Conservation (phyloP, 2,329 filamentous ascomycete species). For the Colletotrichum aenigma region DNA sequence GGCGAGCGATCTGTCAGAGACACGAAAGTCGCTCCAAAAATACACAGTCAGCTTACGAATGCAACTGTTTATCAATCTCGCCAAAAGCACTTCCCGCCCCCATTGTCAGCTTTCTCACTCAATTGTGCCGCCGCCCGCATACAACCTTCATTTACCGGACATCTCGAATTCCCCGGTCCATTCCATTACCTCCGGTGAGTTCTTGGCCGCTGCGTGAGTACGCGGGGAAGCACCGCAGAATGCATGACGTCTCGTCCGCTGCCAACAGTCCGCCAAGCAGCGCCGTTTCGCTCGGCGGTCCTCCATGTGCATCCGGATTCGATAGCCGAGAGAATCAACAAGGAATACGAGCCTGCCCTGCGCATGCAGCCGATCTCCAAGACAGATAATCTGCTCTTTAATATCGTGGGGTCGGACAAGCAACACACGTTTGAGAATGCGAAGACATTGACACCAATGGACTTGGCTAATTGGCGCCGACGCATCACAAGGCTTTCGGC, state of each 20-base stretch:
- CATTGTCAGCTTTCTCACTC: neutral
- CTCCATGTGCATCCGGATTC: neutral
- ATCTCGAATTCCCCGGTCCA: neutral
- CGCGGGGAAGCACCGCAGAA: neutral
- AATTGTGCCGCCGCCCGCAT: neutral
- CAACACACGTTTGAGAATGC: neutral
- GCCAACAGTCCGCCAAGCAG: conserved; percentile 1
- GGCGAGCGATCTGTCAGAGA: neutral
- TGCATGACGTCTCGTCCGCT: conserved; percentile 10
- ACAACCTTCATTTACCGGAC: neutral
- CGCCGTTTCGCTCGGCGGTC: neutral
- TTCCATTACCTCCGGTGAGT: neutral
- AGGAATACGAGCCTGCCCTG: neutral
- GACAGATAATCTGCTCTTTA: neutral
- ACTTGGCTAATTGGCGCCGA: neutral
- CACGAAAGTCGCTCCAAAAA: neutral
- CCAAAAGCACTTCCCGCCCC: neutral
- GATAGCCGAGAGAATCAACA: neutral
- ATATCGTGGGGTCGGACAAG: neutral
- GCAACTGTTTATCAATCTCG: neutral
- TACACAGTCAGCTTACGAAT: neutral
- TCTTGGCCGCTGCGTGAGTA: neutral
- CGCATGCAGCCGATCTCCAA: neutral
- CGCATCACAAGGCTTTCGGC: neutral
- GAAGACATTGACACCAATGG: neutral